phyloP scores from a whole-genome alignment of 768 basidiomycete genomes.

The Phylloporus arenicola region DNA sequence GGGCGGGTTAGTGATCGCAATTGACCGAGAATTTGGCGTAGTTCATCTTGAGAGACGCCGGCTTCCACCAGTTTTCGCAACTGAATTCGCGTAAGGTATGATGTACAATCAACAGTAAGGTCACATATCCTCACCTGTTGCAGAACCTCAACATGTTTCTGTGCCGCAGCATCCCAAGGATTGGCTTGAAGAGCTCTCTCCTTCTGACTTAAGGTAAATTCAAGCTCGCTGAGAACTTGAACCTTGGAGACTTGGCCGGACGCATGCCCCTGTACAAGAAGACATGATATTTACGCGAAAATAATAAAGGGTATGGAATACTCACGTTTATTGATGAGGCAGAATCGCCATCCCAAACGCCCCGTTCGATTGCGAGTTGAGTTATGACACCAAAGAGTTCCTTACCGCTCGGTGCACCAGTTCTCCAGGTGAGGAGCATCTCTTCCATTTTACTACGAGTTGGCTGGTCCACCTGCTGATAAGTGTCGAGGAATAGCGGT shows the following conservation, averaged over 20 bases:
- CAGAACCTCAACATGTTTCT: conserved; percentile 71
- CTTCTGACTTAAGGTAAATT: conserved; percentile 77
- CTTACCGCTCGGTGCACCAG: conserved; percentile 70
- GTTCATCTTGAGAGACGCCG: conserved; percentile 75
- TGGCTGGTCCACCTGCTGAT: conserved; percentile 74
- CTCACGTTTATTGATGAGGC: conserved; percentile 36
- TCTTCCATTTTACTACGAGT: conserved; percentile 97
- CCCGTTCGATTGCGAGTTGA: conserved; percentile 79
- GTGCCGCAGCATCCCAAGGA: conserved; percentile 62
- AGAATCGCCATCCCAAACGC: conserved; percentile 66
- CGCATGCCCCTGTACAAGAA: conserved; percentile 30
- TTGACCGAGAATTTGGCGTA: conserved; percentile 69
- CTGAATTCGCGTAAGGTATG: conserved; percentile 32
- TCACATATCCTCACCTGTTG: conserved; percentile 57
- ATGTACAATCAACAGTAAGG: neutral
- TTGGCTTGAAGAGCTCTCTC: conserved; percentile 67
- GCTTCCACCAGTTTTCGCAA: conserved; percentile 68
- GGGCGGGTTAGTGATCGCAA: conserved; percentile 57
- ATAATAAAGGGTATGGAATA: conserved; percentile 4
- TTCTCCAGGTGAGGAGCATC: conserved; percentile 93
- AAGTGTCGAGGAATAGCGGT: conserved; percentile 81
- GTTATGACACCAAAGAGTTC: conserved; percentile 81
- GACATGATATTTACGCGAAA: conserved; percentile 3
- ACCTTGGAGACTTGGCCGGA: conserved; percentile 57
- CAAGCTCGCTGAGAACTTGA: conserved; percentile 79